Evolutionary conservation across 2,329 filamentous ascomycete species (phyloP).

Genomic region (Rachicladosporium sp.): DNA sequence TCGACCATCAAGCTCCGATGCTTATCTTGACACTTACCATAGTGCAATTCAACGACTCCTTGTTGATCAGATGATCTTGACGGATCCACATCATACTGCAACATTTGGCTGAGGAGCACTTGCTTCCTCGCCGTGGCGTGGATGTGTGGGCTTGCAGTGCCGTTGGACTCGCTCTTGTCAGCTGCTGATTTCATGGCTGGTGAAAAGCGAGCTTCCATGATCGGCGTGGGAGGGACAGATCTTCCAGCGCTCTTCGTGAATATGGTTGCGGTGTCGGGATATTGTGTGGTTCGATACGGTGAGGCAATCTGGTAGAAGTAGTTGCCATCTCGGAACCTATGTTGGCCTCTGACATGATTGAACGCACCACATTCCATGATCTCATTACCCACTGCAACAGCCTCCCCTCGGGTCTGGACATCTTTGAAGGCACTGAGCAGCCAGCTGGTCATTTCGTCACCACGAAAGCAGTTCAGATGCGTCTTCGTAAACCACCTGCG

Average conservation of each 20-base stretch:
- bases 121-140: constrained; percentile 43
- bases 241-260: constrained; percentile 41
- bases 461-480: constrained; percentile 86
- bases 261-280: constrained; percentile 50
- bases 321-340: constrained; percentile 89
- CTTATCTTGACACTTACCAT: constrained; percentile 27
- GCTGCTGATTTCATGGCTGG: constrained; percentile 15
- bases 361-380: constrained; percentile 79
- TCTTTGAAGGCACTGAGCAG: constrained; percentile 88
- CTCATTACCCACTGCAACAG: constrained; percentile 76
- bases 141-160: constrained; percentile 24
- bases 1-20: neutral
- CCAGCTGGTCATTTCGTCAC: constrained; percentile 94
- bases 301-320: constrained; percentile 88
- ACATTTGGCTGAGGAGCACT: constrained; percentile 77
- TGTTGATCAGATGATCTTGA: constrained; percentile 78
- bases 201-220: constrained; percentile 43
- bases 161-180: constrained; percentile 16
- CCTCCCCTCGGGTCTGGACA: constrained; percentile 78
- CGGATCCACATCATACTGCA: constrained; percentile 90
- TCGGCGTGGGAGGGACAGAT: constrained; percentile 62
- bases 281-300: constrained; percentile 59
- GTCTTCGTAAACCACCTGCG: constrained; percentile 53
- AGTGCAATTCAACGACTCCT: constrained; percentile 85
- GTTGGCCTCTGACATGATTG: constrained; percentile 79